phyloP scores from a whole-genome alignment of 495 filamentous ascomycete genomes.

The Parathielavia hyrcaniae region DNA sequence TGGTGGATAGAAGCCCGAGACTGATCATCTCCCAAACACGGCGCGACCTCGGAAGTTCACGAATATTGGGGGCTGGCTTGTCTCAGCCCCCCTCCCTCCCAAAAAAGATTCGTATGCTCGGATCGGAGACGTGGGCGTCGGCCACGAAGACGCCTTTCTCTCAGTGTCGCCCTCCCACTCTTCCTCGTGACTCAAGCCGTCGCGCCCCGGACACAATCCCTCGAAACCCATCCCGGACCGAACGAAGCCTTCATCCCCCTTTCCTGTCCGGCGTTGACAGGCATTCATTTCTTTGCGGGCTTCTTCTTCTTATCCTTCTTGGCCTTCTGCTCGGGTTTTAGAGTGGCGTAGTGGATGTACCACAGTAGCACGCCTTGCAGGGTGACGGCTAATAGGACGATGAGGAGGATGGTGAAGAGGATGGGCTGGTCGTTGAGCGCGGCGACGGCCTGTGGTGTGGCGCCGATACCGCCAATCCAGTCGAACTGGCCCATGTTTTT shows the following conservation, averaged over 20 bases:
- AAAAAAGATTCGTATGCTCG: too few species aligned
- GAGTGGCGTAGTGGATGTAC: conserved; percentile 47
- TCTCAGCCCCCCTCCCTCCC: too few species aligned
- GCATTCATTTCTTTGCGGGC: conserved; percentile 18
- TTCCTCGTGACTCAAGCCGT: too few species aligned
- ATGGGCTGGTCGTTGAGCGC: conserved; percentile 50
- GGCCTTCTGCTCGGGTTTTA: conserved; percentile 48
- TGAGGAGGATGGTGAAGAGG: conserved; percentile 45
- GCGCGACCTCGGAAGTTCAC: too few species aligned
- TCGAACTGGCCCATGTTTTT: conserved; percentile 43
- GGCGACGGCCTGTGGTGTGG: conserved; percentile 44
- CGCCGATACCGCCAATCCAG: conserved; percentile 44
- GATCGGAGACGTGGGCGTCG: too few species aligned
- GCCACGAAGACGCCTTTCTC: too few species aligned
- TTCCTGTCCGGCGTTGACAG: not conserved
- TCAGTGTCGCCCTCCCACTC: too few species aligned
- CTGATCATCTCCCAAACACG: too few species aligned
- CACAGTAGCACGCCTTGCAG: conserved; percentile 40
- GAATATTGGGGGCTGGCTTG: too few species aligned
- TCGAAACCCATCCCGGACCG: too few species aligned
- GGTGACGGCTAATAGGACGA: conserved; percentile 42
- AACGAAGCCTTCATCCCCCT: not conserved
- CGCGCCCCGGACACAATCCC: too few species aligned
- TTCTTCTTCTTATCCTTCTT: conserved; percentile 42
- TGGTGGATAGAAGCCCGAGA: not conserved